Evolutionary conservation across 192 early-diverging fungal genomes (phyloP), one percentile per base, ranked within the genome.

Genomic region (Chytriomyces sp.): DNA sequence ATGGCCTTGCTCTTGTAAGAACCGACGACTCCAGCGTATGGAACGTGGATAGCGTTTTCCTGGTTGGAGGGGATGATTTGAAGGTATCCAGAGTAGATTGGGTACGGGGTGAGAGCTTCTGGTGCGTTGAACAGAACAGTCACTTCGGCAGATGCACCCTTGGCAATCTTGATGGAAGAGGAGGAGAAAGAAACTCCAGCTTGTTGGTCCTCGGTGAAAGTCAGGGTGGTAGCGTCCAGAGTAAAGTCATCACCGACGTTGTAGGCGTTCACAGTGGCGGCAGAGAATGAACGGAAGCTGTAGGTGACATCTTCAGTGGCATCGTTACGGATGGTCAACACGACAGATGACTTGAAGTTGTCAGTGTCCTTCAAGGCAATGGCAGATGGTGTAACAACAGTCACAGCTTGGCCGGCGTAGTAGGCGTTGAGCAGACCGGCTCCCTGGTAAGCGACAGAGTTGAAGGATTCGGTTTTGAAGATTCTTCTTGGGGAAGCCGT

Each of bases 351-450:
- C 48, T 74, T 3, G 20, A 57, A 59, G 64, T 69, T 69, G 61
- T 46, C 49, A 60, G 80, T 82, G 72, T 84, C 83, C 75, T 84
- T 84, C 7, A 84, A 63, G 7, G 78, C 61, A 43, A 82, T 43
- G 45, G 61, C 18, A 16, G 78, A 77, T 3, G 94, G 93, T 6
- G 75, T 78, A 45, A 93, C 78, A 1, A 77, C 45, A 0, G 83
- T 80, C 13, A 85, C 83, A 7, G 90, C 74, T 9, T 45, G 78
- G 61, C 94, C 50, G 6, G 94, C 88, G 44, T 86, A 70, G 59
- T 81, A 85, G 49, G 94, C 75, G 80, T 95, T 88, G 43, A 97
- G 82, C 26, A 96, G 82, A n/a, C 96, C 96, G 48, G 83, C 85
- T 7, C 93, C 93, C 75, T 92, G 91, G 63, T 80, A 84, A 76